phyloP scores from a whole-genome alignment of 257 asterid species.

The Phtheirospermum japonicum region DNA sequence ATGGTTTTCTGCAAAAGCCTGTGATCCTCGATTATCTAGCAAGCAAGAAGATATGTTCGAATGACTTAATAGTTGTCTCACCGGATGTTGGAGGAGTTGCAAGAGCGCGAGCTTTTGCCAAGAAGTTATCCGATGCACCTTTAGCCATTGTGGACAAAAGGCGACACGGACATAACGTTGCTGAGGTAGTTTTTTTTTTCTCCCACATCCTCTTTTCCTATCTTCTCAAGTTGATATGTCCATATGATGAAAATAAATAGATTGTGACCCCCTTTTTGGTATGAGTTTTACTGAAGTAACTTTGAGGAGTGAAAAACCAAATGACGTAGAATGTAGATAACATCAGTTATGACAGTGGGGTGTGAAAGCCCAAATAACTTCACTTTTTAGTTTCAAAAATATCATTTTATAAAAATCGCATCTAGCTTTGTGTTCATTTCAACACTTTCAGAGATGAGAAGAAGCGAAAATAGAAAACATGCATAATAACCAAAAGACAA shows the following conservation, averaged over 20 bases:
- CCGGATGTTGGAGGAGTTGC: constrained; percentile 99
- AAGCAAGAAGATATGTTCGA: constrained; percentile 72
- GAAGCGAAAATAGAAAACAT: too few relatives aligned
- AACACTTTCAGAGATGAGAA: too few relatives aligned
- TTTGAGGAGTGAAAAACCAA: too few relatives aligned
- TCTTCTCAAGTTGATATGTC: constrained; percentile 6
- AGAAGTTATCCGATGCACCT: constrained; percentile 92
- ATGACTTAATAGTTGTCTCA: constrained; percentile 88
- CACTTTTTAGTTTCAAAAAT: too few relatives aligned
- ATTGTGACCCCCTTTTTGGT: neutral
- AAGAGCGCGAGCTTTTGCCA: constrained; percentile 91
- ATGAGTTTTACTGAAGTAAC: too few relatives aligned
- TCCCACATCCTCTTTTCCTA: constrained; percentile 22
- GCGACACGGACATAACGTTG: constrained; percentile 83
- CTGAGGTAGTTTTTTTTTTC: constrained; percentile 57
- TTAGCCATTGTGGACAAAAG: constrained; percentile 95
- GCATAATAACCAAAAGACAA: too few relatives aligned
- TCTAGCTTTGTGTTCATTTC: too few relatives aligned
- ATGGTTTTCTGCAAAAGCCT: constrained; percentile 48
- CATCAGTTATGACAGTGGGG: too few relatives aligned
- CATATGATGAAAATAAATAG: neutral
- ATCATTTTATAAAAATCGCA: too few relatives aligned
- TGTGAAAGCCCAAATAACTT: too few relatives aligned
- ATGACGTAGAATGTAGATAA: too few relatives aligned
- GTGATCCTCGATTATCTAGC: constrained; percentile 96